phyloP scores from a whole-genome alignment of 208 protist genomes.

The Ichthyophonus hoferi region DNA sequence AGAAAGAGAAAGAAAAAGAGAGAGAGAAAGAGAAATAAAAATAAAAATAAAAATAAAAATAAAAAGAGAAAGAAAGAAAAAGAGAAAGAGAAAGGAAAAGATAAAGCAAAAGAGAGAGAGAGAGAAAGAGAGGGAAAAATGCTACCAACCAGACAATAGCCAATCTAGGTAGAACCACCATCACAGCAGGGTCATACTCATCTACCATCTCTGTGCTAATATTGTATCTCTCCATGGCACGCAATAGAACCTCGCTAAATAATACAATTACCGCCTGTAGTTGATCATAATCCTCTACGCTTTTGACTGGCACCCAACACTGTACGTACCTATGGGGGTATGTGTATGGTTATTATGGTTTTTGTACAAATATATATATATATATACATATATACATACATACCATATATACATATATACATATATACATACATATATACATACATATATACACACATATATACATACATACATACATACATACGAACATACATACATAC shows the following conservation, averaged over 20 bases:
- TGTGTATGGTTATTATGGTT: not conserved
- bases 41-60: not conserved
- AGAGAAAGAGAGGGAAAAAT: slow-evolving; percentile 19
- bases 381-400: not conserved
- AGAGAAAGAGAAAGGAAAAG: not conserved
- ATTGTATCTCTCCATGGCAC: not conserved
- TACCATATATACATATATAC: not conserved
- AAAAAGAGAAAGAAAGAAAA: not conserved
- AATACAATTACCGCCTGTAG: not conserved
- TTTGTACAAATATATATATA: not conserved
- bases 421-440: not conserved
- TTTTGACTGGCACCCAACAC: not conserved
- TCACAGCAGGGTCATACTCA: not conserved
- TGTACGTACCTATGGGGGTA: not conserved
- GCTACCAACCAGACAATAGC: not conserved
- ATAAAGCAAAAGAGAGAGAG: slow-evolving; percentile 19
- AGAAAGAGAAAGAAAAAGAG: not conserved
- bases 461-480: not conserved
- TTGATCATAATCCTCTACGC: not conserved
- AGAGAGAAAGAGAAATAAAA: not conserved
- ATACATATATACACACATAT: not conserved
- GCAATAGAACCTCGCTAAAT: not conserved
- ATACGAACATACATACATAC: not conserved
- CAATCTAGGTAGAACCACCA: not conserved
- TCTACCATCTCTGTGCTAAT: not conserved